Percentiles rank a stretch among this genome's conserved stretches.
Evolutionary conservation across 2,329 filamentous ascomycete genomes (phyloP).

Genomic region (Xylaria arbuscula): DNA sequence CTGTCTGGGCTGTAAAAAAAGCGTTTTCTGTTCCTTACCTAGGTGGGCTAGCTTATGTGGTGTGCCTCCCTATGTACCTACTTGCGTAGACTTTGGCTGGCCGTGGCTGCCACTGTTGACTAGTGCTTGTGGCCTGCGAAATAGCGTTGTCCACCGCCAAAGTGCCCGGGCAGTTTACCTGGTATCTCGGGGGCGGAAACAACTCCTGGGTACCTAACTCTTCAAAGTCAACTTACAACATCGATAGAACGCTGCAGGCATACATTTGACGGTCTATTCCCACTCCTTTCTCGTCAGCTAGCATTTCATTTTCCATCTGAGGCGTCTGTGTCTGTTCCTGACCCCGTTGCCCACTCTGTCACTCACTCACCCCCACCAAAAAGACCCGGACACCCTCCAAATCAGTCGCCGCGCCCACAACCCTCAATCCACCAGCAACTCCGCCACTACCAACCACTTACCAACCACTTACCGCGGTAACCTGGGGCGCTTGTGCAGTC

Average conservation of each 20-base stretch:
- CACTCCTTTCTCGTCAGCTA: conserved; percentile 9
- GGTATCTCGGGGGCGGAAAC: conserved; percentile 13
- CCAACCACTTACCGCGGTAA: not conserved
- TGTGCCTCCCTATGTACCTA: not conserved
- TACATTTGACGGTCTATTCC: conserved; percentile 21
- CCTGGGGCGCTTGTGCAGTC: conserved; percentile 15
- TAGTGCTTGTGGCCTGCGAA: conserved; percentile 6
- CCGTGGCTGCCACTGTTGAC: not conserved
- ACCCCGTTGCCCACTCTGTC: conserved; percentile 3
- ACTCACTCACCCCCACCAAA: conserved; percentile 2
- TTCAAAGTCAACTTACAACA: conserved; percentile 26
- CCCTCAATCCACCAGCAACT: conserved; percentile 3
- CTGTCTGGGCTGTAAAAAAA: not conserved
- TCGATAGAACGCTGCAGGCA: conserved; percentile 23
- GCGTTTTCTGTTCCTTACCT: not conserved
- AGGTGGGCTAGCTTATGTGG: not conserved
- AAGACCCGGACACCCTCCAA: conserved; percentile 3
- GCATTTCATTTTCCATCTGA: not conserved
- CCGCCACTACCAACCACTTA: not conserved
- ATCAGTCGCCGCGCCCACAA: not conserved
- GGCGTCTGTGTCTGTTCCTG: conserved; percentile 15
- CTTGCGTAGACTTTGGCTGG: not conserved
- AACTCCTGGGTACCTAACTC: not conserved
- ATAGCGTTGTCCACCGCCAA: not conserved
- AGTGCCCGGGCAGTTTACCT: conserved; percentile 6